These are phyloP conservation scores for Penicillium sumatraense DNA, from an alignment of 2,329 filamentous ascomycete species.

Conservation along the genomic window DNA sequence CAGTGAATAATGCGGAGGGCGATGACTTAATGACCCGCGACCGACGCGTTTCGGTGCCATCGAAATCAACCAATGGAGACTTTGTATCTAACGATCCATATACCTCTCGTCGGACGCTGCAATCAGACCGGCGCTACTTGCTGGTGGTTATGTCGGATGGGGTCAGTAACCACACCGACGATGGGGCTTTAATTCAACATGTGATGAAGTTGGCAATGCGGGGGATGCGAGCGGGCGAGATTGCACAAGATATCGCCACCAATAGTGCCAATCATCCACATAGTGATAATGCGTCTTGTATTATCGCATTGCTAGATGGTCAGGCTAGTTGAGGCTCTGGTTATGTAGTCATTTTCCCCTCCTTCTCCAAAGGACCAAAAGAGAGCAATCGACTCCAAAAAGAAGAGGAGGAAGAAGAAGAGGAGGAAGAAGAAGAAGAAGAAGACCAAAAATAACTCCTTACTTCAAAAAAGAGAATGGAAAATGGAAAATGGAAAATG, in stretches of 20 bases:
- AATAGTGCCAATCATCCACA: slow-evolving; percentile 18
- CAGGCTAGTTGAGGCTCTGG: slow-evolving; percentile 11
- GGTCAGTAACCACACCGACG: slow-evolving; percentile 34
- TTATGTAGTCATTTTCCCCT: too few species aligned
- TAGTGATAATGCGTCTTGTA: slow-evolving; percentile 40
- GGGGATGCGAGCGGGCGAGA: slow-evolving; percentile 34
- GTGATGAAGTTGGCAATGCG: slow-evolving; percentile 35
- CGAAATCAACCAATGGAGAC: slow-evolving; percentile 27
- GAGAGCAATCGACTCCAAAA: too few species aligned
- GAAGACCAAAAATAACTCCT: neutral
- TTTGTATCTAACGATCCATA: slow-evolving; percentile 40
- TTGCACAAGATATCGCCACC: slow-evolving; percentile 33
- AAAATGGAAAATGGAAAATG: neutral
- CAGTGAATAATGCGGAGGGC: slow-evolving; percentile 32
- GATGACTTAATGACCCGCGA: slow-evolving; percentile 10
- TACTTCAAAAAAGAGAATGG: neutral
- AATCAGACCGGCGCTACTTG: slow-evolving; percentile 31
- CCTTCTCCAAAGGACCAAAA: too few species aligned
- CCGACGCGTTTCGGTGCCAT: slow-evolving; percentile 25
- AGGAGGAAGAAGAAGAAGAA: neutral
- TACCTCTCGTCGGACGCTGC: slow-evolving; percentile 28
- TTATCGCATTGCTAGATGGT: slow-evolving; percentile 38
- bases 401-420: neutral
- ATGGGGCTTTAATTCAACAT: slow-evolving; percentile 33
- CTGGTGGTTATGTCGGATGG: slow-evolving; percentile 38